Base-by-base conservation (phyloP, 805 yeast genomes). In the Wickerhamiella azymoides region DNA sequence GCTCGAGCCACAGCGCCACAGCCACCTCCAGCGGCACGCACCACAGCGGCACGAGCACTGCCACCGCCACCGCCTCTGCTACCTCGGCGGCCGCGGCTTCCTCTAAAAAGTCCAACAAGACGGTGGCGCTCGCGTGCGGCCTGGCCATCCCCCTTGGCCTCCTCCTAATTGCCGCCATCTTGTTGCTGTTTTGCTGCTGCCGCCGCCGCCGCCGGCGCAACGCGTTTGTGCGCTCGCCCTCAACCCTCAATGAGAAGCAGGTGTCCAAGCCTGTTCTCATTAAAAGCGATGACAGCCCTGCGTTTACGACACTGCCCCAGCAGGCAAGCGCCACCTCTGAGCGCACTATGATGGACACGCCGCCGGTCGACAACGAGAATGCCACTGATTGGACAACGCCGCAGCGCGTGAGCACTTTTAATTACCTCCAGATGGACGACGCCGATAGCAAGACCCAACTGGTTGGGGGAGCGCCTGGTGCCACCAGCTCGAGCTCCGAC, bases 101-200 rank as follows among this genome's bases (percentile, higher is more conserved):
- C 53, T 30, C 25, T 39, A 43, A 45, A 36, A 45, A 46, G 42
- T 43, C 59, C 32, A 69, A 66, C 44, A 79, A 73, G 52, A 72
- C 74, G 2, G 67, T 84, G n/a, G 95, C 94, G 0, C 82, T 89
- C 57, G 94, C 88, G 1, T 72, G 88, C 49, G 96, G 96, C 46
- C 88, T 83, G n/a, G 84, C 80, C 1, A 71, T 92, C 40, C 94
- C 95, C 1, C 58, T 72, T 0, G 63, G 75, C 2, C 71, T 71
- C 1, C 54, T 82, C 0, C 54, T 77, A 8, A 52, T 76, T 2
- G 70, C 75, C 0, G 68, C 66, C 2, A 24, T 48, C 0, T 43
- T 73, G 1, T 27, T 79, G 2, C 42, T 84, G 5, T 64, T 80
- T 50, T 67, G 72, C 53, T 74, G 84, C 55, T 77, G 77, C 54